Base-by-base conservation (phyloP, 192 early-diverging fungal species). In the Chytriomyces hyalinus region DNA sequence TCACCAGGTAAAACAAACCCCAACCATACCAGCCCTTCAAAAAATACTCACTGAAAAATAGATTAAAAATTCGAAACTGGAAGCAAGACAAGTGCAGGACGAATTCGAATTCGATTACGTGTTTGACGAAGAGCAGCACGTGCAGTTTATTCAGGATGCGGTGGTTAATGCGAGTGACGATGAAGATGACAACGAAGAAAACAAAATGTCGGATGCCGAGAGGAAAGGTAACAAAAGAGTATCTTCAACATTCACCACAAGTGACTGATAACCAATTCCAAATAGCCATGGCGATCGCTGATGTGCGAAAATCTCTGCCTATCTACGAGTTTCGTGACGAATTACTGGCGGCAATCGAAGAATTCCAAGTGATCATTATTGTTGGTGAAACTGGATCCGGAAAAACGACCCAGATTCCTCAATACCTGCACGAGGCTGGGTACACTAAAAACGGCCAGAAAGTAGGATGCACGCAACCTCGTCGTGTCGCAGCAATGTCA, bases 401-500 rank as follows among this genome's bases (percentile, higher is more conserved):
- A 17, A 99, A 99, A 82, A 99, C 97, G 0, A 99, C 96, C n/a
- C 97, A 99, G 80, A 86, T 99, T 36, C 94, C 98, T 13, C 97
- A 99, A 81, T 99, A 99, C 72, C 83, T 99, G 43, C 89, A 92
- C 80, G 97, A 99, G 76, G 95, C 94, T 6, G 98, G 98, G 17
- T 99, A 95, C 75, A 94, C 95, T 28, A 94, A 94, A 53, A 86
- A 87, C 28, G 91, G 92, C 15, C 92, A 91, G 61, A 88, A 88
- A 80, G 90, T 99, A 78, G 96, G 95, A 22, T 99, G 97, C 88
- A 99, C 97, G 0, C 97, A 99, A 80, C 97, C 97, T 15, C 92
- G 97, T 68, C 91, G 97, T 62, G 97, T 99, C 7, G 97, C 97
- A 1, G 97, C 97, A 9, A 99, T 98, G 96, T 92, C 90, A 84